A percentile compares a stretch with the other conserved stretches of the same genome.
Evolutionary conservation across 129 eudicot genomes (phyloP).

Genomic region (Rutidosis leptorrhynchoides): DNA sequence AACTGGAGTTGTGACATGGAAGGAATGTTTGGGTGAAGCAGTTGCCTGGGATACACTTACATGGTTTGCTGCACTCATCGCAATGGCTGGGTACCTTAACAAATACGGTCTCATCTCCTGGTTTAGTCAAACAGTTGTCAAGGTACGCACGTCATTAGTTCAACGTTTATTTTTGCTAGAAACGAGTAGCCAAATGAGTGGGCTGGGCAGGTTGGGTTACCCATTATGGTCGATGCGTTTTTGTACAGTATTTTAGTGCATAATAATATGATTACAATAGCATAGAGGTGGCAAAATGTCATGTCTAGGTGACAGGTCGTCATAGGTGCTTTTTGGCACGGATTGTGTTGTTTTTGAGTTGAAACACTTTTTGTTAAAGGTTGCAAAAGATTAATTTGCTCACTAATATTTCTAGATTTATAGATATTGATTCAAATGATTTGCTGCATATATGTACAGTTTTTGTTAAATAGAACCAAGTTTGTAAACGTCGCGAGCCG

Average conservation of each 20-base stretch:
- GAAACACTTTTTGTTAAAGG: background rate
- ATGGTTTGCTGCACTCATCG: conserved; percentile 99
- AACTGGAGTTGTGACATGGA: conserved; percentile 97
- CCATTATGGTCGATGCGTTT: background rate
- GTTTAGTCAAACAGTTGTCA: conserved; percentile 96
- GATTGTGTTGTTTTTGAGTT: background rate
- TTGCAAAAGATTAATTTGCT: background rate
- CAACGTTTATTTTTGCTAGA: background rate
- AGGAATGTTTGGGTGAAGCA: conserved; percentile 88
- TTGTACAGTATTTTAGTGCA: background rate
- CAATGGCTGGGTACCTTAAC: conserved; percentile 99
- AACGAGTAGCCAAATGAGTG: background rate
- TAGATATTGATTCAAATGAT: no score
- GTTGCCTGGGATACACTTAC: conserved; percentile 99
- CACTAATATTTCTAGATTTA: no score
- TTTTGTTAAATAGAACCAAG: background rate
- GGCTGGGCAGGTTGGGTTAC: background rate
- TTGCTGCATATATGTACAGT: no score
- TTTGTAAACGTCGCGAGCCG: no score
- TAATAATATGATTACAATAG: background rate
- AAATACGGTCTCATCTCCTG: conserved; percentile 96
- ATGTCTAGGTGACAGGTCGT: background rate
- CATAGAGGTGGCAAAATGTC: background rate
- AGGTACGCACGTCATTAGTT: conserved; percentile 43
- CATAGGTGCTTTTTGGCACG: background rate